Evolutionary conservation across 306 rosid species (phyloP).

Genomic region (Cucurbita argyrosperma): DNA sequence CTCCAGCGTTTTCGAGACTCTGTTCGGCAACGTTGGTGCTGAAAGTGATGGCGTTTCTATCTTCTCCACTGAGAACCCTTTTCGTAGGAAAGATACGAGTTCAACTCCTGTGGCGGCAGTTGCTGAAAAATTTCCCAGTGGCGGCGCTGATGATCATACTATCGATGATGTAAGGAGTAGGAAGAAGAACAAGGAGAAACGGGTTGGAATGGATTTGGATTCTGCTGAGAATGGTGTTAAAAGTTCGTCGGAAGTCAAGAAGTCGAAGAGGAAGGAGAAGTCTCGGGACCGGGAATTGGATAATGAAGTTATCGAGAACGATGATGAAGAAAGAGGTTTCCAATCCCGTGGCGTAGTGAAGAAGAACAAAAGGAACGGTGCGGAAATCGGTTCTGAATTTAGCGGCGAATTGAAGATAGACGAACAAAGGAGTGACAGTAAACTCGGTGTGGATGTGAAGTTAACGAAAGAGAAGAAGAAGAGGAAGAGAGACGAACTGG

Average conservation of each 20-base stretch:
- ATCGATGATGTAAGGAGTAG: conserved; percentile 18
- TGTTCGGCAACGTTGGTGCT: conserved; percentile 33
- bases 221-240: conserved; percentile 15
- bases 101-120: neutral
- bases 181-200: conserved; percentile 26
- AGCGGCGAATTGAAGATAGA: neutral
- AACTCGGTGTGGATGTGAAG: neutral
- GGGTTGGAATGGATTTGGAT: neutral
- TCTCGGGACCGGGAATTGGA: neutral
- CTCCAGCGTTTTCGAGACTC: conserved; percentile 33
- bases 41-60: conserved; percentile 23
- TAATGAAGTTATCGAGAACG: neutral
- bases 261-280: conserved; percentile 22
- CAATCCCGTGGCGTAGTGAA: neutral
- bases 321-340: neutral
- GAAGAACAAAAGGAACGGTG: neutral
- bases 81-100: conserved; percentile 21
- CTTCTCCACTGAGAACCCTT: conserved; percentile 67
- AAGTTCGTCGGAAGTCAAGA: conserved; percentile 14
- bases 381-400: neutral
- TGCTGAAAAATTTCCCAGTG: neutral
- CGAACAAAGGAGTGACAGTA: neutral
- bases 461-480: conserved; percentile 26
- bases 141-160: conserved; percentile 1
- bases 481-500: conserved; percentile 82